Base-by-base conservation (phyloP, 805 yeast genomes). In the Myxozyma neglecta region DNA sequence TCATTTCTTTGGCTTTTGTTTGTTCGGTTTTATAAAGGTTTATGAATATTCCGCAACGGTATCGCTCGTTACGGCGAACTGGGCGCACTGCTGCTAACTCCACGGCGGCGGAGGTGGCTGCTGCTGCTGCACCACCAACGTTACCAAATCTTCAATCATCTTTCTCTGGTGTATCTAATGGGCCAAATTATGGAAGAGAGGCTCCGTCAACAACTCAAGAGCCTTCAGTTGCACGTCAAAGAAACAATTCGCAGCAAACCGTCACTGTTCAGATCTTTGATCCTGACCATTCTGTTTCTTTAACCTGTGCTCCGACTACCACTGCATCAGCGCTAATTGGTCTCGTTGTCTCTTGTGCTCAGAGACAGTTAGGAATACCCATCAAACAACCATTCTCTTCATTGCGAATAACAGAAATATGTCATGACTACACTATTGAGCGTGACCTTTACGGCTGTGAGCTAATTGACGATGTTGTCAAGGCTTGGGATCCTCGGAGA, bases 381-480 rank as follows among this genome's bases (percentile, higher is more conserved):
- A 37, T 34, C 24, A 34, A n/a, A 44, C 56, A 24, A 32, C 40
- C 53, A 20, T 40, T 39, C 51, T 42, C 51, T 9, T 32, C 49
- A 29, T 36, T 60, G 46, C 72, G 70, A 61, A 61, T 65, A 68
- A 68, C 53, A 49, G 68, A 43, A 24, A 10, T 50, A 8, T 51
- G 47, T 36, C 39, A 14, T 16, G 40, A 56, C 32, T 46, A 37
- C 18, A 20, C 39, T 5, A 34, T 61, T n/a, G 43, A 43, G 14
- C 56, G 65, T 8, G 61, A 53, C 14, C 42, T 57, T 10, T 61
- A 45, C 42, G 48, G 56, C 6, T 61, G 55, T 18, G 65, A 61
- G 32, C 39, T 61, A 8, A 51, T 61, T 16, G 57, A 39, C 37
- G 37, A 40, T n/a, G 53, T 57, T 6, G 49, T 57, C 14, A 40